Percentiles rank a stretch among this genome's conserved stretches.
Conservation (phyloP, 352 stramenopile genomes). For the Phytophthora kernoviae region DNA sequence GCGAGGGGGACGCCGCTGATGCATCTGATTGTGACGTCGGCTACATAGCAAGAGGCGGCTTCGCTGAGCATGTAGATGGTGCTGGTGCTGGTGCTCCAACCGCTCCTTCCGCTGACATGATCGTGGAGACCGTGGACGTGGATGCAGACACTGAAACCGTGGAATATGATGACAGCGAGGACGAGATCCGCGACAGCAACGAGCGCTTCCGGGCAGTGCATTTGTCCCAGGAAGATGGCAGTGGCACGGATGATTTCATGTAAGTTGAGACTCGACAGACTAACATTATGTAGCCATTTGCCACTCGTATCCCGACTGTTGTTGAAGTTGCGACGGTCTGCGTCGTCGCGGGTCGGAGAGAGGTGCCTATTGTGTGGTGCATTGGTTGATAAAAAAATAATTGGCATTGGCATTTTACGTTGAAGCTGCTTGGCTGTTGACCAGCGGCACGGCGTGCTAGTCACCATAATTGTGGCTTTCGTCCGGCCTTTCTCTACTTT, state of each 20-base stretch:
- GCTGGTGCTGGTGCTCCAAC: slow-evolving; percentile 19
- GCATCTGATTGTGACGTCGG: slow-evolving; percentile 78
- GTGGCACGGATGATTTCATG: slow-evolving; percentile 82
- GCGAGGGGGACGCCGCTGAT: slow-evolving; percentile 63
- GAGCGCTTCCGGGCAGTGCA: slow-evolving; percentile 89
- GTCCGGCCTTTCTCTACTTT: too few relatives aligned
- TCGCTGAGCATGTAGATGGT: slow-evolving; percentile 20
- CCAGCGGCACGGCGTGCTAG: too few relatives aligned
- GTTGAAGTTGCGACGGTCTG: slow-evolving; percentile 8
- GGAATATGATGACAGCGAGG: slow-evolving; percentile 90
- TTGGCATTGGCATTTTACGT: slow-evolving; percentile 28
- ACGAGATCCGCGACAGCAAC: slow-evolving; percentile 90
- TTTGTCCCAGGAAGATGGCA: slow-evolving; percentile 81
- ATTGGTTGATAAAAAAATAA: slow-evolving; percentile 42
- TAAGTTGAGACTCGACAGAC: slow-evolving; percentile 30
- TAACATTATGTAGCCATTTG: slow-evolving; percentile 45
- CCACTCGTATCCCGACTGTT: slow-evolving; percentile 11
- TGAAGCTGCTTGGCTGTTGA: slow-evolving; percentile 12
- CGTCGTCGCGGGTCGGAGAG: slow-evolving; percentile 5
- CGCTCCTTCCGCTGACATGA: slow-evolving; percentile 29
- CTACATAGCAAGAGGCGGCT: slow-evolving; percentile 39
- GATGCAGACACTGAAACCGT: slow-evolving; percentile 85
- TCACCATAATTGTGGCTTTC: too few relatives aligned
- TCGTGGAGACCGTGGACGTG: slow-evolving; percentile 52
- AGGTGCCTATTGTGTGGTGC: slow-evolving; percentile 25